Base-by-base conservation (phyloP, 2,329 filamentous ascomycete genomes). In the Penicillium hesseltinei region DNA sequence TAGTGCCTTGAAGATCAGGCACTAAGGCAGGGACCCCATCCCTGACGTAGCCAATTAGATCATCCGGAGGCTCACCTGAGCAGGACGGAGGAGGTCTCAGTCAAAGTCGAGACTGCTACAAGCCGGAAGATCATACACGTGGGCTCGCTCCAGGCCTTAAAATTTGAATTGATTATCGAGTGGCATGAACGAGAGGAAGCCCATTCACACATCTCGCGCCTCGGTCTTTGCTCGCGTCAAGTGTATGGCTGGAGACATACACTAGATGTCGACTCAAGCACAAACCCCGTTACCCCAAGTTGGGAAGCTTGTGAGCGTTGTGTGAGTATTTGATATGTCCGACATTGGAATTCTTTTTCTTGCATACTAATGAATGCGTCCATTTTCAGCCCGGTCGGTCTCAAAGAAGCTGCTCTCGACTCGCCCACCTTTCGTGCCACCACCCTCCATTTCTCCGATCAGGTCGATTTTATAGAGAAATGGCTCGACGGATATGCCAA, bases 331-430 rank as follows among this genome's bases (percentile, higher is more conserved):
- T 27, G 8, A 21, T 23, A 19, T 23, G 5, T 10, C 17, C n/a
- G 31, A 13, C 19, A 17, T 4, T 15, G 2, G 17, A n/a, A 35
- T 7, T 3, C 5, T 46, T 9, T 15, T 33, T 39, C 19, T 17
- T 51, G 43, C 25, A 54, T 50, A 19, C 62, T 69, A 51, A 70
- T 42, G 6, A 13, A 43, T 21, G n/a, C 15, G 11, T 54, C 56
- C 51, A 33, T 35, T 46, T n/a, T 45, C 1, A 87, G 84, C 56
- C 91, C 94, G 44, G 92, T 97, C 36, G 87, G 88, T 60, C 83
- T 97, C 66, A 94, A 93, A 78, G 94, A 99, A 83, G 94, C 94
- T 50, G 90, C 92, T 21, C 89, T 97, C 78, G 94, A 99, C 77
- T 97, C 92, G 39, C 94, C 94, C 27, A 95, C 92, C 36, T 97